Evolutionary conservation across 129 eudicot species (phyloP), one percentile per base, ranked within the genome.

Genomic region (Lonicera japonica): DNA sequence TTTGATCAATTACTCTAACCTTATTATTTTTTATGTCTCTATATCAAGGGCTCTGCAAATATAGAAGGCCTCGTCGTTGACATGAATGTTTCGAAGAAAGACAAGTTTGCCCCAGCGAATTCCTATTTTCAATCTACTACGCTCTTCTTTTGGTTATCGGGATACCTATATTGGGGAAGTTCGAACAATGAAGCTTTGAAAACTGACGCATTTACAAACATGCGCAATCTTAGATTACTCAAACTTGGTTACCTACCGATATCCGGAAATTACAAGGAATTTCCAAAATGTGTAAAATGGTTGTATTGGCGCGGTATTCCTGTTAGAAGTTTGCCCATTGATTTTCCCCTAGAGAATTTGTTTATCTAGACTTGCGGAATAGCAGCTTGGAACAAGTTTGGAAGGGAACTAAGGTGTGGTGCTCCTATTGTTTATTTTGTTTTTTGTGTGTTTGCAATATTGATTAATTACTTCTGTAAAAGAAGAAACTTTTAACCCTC

Each of bases 301-400:
- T 55, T 55, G 34, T 55, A 16, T 21, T 55, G 60, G 60, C 60
- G 23, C 0, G 13, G 60, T 1, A 19, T 55, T 25, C 60, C 43
- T 13, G 7, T 25, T 0, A 25, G 7, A 3, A 24, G 46, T 2
- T 12, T 64, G 17, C 69, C 69, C 0, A 29, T 6, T 0, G 69
- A 25, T 8, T 64, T 64, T 11, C 69, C 45, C n/a, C 5, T 4
- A 0, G 21, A 13, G 19, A 48, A 10, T 16, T 64, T 0, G 68
- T 63, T 47, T 56, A 25, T 4, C 9, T 63, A 16, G 68, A 63
- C 22, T 46, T 63, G 68, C 68, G 34, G 14, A 16, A 50, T 25
- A 63, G 57, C 17, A 8, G 18, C 13, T 25, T 63, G 57, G 11
- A 23, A 47, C 23, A 63, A 13, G 2, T 63, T 12, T 29, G 22